Evolutionary conservation across 352 stramenopile genomes (phyloP).

Genomic region (Lagenidium giganteum): DNA sequence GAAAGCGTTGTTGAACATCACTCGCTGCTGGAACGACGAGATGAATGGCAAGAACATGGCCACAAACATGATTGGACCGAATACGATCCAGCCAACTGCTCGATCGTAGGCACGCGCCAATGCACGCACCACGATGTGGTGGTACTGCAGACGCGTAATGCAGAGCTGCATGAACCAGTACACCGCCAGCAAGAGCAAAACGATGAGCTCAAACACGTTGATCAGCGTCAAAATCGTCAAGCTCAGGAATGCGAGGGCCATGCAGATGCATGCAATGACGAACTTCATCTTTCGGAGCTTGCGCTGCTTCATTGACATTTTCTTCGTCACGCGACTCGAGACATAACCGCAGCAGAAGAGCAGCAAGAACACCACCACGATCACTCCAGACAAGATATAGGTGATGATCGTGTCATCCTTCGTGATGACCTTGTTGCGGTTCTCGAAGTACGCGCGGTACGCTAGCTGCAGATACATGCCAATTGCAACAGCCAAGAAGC

Average conservation of each 20-base stretch:
- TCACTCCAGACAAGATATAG: conserved; percentile 52
- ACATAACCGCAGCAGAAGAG: conserved; percentile 83
- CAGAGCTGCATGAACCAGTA: conserved; percentile 87
- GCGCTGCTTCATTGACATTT: conserved; percentile 88
- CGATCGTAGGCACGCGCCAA: conserved; percentile 71
- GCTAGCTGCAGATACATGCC: conserved; percentile 29
- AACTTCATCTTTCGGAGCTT: conserved; percentile 90
- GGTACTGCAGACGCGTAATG: conserved; percentile 75
- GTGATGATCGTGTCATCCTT: conserved; percentile 39
- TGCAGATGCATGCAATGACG: conserved; percentile 59
- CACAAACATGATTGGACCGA: conserved; percentile 85
- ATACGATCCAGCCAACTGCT: conserved; percentile 84
- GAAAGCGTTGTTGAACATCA: conserved; percentile 91
- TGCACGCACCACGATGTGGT: conserved; percentile 80
- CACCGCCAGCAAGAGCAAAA: conserved; percentile 62
- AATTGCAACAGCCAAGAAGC: conserved; percentile 60
- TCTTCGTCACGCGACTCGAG: conserved; percentile 82
- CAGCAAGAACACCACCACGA: conserved; percentile 67
- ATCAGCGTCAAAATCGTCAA: conserved; percentile 62
- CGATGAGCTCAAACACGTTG: conserved; percentile 70
- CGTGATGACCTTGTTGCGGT: conserved; percentile 49
- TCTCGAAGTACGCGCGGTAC: conserved; percentile 79
- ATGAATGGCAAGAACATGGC: conserved; percentile 89
- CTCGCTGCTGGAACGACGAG: conserved; percentile 81
- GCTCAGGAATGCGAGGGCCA: conserved; percentile 60